These are phyloP conservation scores for Starmerella potacharoeniae DNA, from an alignment of 805 yeast genomes.

Conservation along the genomic window DNA sequence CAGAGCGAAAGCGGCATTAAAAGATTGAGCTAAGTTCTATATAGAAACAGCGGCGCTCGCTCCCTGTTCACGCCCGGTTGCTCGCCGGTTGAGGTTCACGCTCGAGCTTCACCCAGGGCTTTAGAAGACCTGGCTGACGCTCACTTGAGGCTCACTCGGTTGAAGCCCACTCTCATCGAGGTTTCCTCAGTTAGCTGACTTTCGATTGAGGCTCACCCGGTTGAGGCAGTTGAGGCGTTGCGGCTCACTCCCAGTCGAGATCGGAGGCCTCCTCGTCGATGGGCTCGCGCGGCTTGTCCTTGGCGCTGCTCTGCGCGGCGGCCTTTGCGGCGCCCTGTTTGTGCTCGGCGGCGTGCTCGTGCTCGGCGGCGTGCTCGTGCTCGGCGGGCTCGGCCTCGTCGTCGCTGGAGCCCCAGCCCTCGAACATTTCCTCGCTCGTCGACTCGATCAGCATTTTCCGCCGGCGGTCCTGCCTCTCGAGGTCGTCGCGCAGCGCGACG, in stretches of 20 bases:
- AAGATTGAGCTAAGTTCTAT: too few species aligned
- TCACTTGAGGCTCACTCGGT: too few species aligned
- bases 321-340: neutral
- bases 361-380: neutral
- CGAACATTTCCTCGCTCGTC: slow-evolving; percentile 28
- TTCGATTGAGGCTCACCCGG: too few species aligned
- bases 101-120: too few species aligned
- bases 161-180: too few species aligned
- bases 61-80: too few species aligned
- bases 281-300: neutral
- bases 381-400: slow-evolving; percentile 8
- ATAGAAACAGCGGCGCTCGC: too few species aligned
- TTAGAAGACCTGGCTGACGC: too few species aligned
- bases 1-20: too few species aligned
- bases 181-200: too few species aligned
- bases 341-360: neutral
- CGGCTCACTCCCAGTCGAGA: slow-evolving; percentile 15
- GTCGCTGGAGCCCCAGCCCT: slow-evolving; percentile 35
- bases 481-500: slow-evolving; percentile 41
- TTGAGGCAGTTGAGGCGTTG: neutral
- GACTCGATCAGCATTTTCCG: slow-evolving; percentile 50
- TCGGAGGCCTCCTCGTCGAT: slow-evolving; percentile 12
- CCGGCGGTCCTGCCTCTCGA: slow-evolving; percentile 50
- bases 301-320: neutral
- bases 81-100: too few species aligned